Conservation (phyloP, 2,329 filamentous ascomycete genomes). For the Scedosporium boydii region DNA sequence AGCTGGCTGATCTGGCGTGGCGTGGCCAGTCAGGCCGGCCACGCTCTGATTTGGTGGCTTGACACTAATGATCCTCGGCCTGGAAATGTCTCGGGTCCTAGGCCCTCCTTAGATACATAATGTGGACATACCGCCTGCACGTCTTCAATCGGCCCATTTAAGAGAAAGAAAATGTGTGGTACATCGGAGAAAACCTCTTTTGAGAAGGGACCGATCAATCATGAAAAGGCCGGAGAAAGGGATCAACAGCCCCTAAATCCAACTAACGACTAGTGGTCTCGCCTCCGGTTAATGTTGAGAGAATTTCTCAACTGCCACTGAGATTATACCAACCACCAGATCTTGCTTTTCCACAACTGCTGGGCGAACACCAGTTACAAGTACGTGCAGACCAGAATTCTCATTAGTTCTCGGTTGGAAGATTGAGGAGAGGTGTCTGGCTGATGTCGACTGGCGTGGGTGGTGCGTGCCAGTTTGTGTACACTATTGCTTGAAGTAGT, state of each 20-base stretch:
- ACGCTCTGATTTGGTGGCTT: too few relatives aligned
- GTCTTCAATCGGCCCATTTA: neutral
- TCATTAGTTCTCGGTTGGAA: too few relatives aligned
- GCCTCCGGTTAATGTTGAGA: neutral
- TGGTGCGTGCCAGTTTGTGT: too few relatives aligned
- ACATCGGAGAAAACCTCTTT: neutral
- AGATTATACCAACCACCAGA: neutral
- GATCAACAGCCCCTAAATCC: neutral
- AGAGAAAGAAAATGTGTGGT: neutral
- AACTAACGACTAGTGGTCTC: neutral
- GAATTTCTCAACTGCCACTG: neutral
- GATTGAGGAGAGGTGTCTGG: too few relatives aligned
- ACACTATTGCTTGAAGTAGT: too few relatives aligned
- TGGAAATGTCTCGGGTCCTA: neutral
- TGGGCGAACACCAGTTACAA: neutral
- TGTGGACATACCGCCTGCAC: neutral
- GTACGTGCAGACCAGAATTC: neutral
- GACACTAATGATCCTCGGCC: too few relatives aligned
- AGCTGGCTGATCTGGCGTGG: too few relatives aligned
- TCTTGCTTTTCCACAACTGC: neutral
- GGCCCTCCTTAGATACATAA: neutral
- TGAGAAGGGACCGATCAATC: neutral
- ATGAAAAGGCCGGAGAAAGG: neutral
- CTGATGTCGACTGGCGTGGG: too few relatives aligned
- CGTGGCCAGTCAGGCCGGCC: too few relatives aligned